These are phyloP conservation scores for Flaveria trinervia DNA, from an alignment of 129 eudicot species.

Conservation along the genomic window DNA sequence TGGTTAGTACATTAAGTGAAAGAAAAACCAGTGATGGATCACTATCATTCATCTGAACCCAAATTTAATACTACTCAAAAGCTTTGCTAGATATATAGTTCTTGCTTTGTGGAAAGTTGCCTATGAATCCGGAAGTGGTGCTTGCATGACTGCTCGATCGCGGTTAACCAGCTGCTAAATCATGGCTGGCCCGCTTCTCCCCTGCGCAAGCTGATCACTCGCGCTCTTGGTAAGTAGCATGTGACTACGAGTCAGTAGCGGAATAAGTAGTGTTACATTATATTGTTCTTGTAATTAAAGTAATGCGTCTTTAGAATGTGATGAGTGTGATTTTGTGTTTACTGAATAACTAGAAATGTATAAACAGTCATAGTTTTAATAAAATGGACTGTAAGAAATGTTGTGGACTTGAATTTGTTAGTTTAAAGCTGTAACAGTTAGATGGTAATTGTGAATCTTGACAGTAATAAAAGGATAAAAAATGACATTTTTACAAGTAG, in stretches of 20 bases:
- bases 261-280: background rate
- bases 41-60: background rate
- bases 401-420: too few species aligned
- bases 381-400: too few species aligned
- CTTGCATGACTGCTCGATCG: background rate
- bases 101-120: background rate
- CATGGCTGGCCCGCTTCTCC: background rate
- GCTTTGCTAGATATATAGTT: background rate
- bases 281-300: too few species aligned
- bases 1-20: slow-evolving; percentile 7
- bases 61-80: slow-evolving; percentile 4
- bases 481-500: background rate
- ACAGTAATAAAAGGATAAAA: too few species aligned
- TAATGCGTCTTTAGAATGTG: background rate
- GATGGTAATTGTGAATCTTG: background rate
- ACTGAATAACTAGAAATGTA: background rate
- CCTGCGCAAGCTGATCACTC: background rate
- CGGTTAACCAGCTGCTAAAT: slow-evolving; percentile 1
- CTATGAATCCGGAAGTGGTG: background rate
- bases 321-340: too few species aligned
- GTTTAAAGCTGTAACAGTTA: background rate
- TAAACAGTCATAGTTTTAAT: too few species aligned
- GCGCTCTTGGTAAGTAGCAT: background rate
- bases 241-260: background rate
- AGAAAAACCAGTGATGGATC: background rate